Evolutionary conservation across 2,329 filamentous ascomycete genomes (phyloP).

Genomic region (Pezicula neosporulosa): DNA sequence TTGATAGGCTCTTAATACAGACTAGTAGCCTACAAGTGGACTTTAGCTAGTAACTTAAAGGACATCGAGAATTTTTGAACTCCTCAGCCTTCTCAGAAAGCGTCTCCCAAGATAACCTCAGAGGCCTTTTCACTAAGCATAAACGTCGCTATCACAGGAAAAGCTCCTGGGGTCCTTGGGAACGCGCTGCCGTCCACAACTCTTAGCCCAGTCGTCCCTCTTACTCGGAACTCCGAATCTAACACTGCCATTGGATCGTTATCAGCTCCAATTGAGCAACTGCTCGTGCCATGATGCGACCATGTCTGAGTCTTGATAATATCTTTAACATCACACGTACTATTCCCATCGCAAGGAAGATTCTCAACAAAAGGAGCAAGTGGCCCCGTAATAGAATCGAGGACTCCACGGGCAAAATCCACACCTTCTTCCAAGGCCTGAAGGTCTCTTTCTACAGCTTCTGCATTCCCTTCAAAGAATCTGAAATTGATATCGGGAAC

Average conservation of each 20-base stretch:
- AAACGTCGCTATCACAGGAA: conserved; percentile 47
- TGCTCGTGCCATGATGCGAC: conserved; percentile 54
- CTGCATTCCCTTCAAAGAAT: conserved; percentile 39
- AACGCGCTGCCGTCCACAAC: conserved; percentile 61
- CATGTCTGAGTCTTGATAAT: conserved; percentile 47
- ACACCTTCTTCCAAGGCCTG: conserved; percentile 15
- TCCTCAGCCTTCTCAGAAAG: no score
- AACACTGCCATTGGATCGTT: conserved; percentile 43
- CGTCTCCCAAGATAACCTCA: conserved; percentile 5
- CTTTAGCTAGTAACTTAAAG: no score
- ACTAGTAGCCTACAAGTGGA: no score
- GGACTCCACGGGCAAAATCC: conserved; percentile 20
- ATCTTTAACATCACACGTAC: conserved; percentile 30
- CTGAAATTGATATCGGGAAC: conserved; percentile 60
- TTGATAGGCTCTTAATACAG: no score
- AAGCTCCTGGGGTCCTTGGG: conserved; percentile 47
- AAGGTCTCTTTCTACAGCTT: conserved; percentile 8
- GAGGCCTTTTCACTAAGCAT: conserved; percentile 57
- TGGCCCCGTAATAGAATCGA: conserved; percentile 36
- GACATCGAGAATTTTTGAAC: no score
- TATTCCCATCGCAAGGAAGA: conserved; percentile 33
- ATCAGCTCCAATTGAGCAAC: conserved; percentile 46
- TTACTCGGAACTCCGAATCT: conserved; percentile 32
- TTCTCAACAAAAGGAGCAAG: conserved; percentile 34
- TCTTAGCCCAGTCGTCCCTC: conserved; percentile 34